Base-by-base conservation (phyloP, 768 basidiomycete genomes). In the Lactifluus volemus region DNA sequence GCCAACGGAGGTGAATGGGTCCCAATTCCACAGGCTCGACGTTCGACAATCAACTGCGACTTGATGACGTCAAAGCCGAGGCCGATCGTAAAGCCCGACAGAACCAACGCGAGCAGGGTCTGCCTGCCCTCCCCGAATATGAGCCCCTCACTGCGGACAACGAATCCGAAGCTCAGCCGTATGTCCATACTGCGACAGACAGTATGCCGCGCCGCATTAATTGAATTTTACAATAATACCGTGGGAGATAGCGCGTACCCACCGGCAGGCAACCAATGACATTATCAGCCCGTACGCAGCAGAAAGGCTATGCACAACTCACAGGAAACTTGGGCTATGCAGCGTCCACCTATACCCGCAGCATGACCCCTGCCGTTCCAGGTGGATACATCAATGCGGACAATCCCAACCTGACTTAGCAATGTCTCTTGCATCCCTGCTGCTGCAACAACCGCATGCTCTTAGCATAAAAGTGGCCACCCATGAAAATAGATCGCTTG, bases 31-130 rank as follows among this genome's bases (percentile, higher is more conserved):
- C 65, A 29, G 65, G 67, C 30, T 66, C 69, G 42, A 73, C 73
- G 15, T 80, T 83, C 66, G 75, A 78, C 3, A 88, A 92, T 1
- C 83, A 82, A 69, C 73, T 90, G 78, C 86, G 88, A 32, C 73
- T 93, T 60, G 89, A 91, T 64, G 90, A 89, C 15, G 84, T 93
- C 66, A 91, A 90, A 68, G 90, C 91, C 9, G 91, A 92, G 69
- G 85, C 82, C 6, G 90, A 93, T 67, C 81, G 91, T 63, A 92
- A 91, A 70, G 86, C 86, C 12, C 78, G 78, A 38, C 84, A 84
- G 63, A 75, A 78, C 9, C 73, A 73, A 45, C 73, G 74, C 14
- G 89, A 90, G 73, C 75, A 76, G 58, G 91, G 91, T 17, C 70
- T 93, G 1, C 89, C 89, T 10, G 80, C 86, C 9, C 89, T 92